Percentiles rank a stretch among this genome's conserved stretches.
phyloP scores from a whole-genome alignment of 805 yeast genomes.

The Kuraishia cidri region DNA sequence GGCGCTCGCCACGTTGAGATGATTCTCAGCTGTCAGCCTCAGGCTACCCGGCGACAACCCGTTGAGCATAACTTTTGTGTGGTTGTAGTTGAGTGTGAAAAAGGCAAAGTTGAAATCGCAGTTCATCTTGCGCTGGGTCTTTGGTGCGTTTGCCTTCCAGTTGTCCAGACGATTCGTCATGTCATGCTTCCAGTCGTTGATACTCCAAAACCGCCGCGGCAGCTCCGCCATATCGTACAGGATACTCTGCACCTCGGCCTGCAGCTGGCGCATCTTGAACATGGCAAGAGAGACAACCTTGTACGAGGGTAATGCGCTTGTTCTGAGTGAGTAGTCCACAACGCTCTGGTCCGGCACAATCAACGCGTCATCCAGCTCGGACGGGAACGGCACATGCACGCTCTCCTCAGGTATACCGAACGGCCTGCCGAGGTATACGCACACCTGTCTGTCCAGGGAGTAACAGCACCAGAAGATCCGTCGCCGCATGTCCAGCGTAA shows the following conservation, averaged over 20 bases:
- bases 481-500: slow-evolving; percentile 59
- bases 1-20: slow-evolving; percentile 47
- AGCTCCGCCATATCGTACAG: slow-evolving; percentile 65
- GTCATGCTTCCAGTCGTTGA: slow-evolving; percentile 56
- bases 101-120: slow-evolving; percentile 67
- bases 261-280: slow-evolving; percentile 63
- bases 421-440: slow-evolving; percentile 82
- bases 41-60: slow-evolving; percentile 72
- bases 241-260: slow-evolving; percentile 66
- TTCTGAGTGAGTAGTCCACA: slow-evolving; percentile 27
- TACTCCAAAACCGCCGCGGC: slow-evolving; percentile 47
- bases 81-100: slow-evolving; percentile 69
- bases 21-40: slow-evolving; percentile 42
- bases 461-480: slow-evolving; percentile 87
- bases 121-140: slow-evolving; percentile 49
- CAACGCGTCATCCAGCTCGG: slow-evolving; percentile 63
- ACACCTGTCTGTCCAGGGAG: slow-evolving; percentile 76
- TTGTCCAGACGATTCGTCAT: slow-evolving; percentile 41
- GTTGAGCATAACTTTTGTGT: slow-evolving; percentile 60
- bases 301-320: slow-evolving; percentile 45
- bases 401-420: slow-evolving; percentile 82
- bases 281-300: slow-evolving; percentile 61
- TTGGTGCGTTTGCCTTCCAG: slow-evolving; percentile 58
- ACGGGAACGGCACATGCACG: slow-evolving; percentile 64
- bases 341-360: slow-evolving; percentile 27